Evolutionary conservation across 2,329 filamentous ascomycete genomes (phyloP).

Genomic region (Teratosphaeria zuluensis): DNA sequence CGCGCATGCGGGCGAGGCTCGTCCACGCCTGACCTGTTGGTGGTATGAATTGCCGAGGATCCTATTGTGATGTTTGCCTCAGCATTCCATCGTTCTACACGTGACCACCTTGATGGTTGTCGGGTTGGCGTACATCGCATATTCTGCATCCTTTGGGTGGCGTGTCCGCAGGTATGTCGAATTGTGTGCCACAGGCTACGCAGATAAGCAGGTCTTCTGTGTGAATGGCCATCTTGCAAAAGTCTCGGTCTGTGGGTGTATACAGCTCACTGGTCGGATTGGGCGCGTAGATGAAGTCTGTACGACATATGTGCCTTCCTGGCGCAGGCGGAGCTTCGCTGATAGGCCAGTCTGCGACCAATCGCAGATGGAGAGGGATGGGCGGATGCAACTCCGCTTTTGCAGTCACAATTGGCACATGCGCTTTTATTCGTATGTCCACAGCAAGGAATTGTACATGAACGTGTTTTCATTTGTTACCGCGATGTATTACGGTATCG

Average conservation of each 20-base stretch:
- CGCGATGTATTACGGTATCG: no score
- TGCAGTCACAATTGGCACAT: no score
- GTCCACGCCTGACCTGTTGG: slow-evolving; percentile 56
- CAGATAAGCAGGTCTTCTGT: slow-evolving; percentile 47
- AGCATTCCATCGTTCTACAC: background rate
- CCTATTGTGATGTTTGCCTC: slow-evolving; percentile 24
- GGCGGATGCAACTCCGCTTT: no score
- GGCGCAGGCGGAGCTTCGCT: background rate
- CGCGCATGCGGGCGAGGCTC: slow-evolving; percentile 38
- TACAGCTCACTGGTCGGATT: background rate
- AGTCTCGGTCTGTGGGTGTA: background rate
- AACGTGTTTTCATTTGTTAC: no score
- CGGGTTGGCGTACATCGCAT: slow-evolving; percentile 53
- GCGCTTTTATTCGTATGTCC: no score
- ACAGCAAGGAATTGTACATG: no score
- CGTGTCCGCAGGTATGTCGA: slow-evolving; percentile 41
- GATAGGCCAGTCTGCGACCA: background rate
- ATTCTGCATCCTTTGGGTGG: slow-evolving; percentile 53
- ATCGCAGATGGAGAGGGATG: background rate
- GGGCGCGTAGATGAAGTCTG: background rate
- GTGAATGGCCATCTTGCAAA: background rate
- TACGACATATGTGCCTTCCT: background rate
- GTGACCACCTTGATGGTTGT: background rate
- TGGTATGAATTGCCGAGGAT: slow-evolving; percentile 60
- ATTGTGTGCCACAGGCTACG: slow-evolving; percentile 62